Percentiles rank a stretch among this genome's conserved stretches.
Conservation (phyloP, 1,139 yeast species). For the Sugiyamaella pinicola region DNA sequence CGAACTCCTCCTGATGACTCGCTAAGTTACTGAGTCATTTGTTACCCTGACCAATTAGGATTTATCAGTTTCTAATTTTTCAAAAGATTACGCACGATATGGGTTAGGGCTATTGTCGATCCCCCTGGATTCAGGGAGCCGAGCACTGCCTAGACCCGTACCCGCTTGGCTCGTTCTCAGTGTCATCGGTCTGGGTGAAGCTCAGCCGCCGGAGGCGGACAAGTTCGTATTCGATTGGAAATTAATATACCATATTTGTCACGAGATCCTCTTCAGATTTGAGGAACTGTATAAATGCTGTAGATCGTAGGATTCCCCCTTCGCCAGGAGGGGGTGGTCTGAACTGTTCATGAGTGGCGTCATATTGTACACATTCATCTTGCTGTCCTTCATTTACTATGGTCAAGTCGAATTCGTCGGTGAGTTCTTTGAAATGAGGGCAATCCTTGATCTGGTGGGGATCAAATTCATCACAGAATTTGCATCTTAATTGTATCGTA, state of each 20-base stretch:
- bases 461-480: constrained; percentile 14
- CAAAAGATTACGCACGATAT: constrained; percentile 16
- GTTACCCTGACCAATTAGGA: constrained; percentile 15
- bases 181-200: background rate
- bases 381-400: background rate
- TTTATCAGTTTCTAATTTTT: constrained; percentile 3
- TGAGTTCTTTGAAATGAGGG: background rate
- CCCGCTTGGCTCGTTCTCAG: no score
- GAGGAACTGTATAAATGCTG: background rate
- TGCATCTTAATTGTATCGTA: constrained; percentile 3
- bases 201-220: no score
- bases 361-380: background rate
- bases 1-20: background rate
- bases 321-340: constrained; percentile 5
- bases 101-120: constrained; percentile 4
- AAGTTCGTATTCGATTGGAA: background rate
- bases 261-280: constrained; percentile 8
- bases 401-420: background rate
- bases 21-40: constrained; percentile 9
- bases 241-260: background rate
- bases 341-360: background rate
- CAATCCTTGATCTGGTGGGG: constrained; percentile 11
- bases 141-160: constrained; percentile 9
- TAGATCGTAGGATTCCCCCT: constrained; percentile 11
- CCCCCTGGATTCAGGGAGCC: constrained; percentile 7